A percentile compares a stretch with the other conserved stretches of the same genome.
phyloP scores from a whole-genome alignment of 2,329 filamentous ascomycete genomes.

The Penicillium verrucosum region DNA sequence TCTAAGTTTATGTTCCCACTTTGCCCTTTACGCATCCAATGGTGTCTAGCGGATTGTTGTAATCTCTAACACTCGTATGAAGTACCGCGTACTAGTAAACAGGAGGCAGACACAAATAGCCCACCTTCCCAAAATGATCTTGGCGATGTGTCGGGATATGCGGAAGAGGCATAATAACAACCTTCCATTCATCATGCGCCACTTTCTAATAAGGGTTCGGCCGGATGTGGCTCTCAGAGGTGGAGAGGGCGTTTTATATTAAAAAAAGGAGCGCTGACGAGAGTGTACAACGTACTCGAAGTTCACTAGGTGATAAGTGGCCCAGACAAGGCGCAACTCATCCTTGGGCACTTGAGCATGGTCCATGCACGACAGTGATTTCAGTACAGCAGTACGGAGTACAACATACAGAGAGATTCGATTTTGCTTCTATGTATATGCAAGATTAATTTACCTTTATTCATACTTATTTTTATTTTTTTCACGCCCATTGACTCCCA shows the following conservation, averaged over 20 bases:
- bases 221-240: neutral
- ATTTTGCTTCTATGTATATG: neutral
- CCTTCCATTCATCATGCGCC: neutral
- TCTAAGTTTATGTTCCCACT: conserved; percentile 1
- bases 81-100: neutral
- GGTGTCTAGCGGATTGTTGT: neutral
- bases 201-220: neutral
- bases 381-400: too few species aligned
- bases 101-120: neutral
- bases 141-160: neutral
- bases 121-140: neutral
- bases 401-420: neutral
- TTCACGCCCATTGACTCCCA: neutral
- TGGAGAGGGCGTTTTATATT: neutral
- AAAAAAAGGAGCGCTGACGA: neutral
- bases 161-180: neutral
- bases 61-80: neutral
- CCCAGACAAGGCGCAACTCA: neutral
- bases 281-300: neutral
- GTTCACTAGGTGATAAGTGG: neutral
- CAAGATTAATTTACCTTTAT: neutral
- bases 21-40: neutral
- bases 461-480: neutral
- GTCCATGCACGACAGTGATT: neutral
- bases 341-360: neutral